Evolutionary conservation across 345 rosid genomes (phyloP), one percentile per base, ranked within the genome.

Genomic region (Eucalyptus cloeziana): DNA sequence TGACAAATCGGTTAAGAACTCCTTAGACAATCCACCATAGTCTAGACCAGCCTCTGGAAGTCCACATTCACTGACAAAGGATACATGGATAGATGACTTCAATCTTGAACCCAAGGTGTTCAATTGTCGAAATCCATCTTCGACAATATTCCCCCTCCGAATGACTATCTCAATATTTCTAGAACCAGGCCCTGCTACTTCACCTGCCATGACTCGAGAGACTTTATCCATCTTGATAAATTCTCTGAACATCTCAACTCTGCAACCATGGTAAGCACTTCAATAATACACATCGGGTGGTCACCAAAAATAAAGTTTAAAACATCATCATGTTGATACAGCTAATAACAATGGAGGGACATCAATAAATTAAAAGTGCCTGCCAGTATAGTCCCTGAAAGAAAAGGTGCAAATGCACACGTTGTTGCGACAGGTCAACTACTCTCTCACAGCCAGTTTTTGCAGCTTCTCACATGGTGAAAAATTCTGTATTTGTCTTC

Each of bases 21-120:
- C 99, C 90, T 97, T 97, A 37, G 99, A 97, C 90, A 96, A 93
- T 87, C 99, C 99, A 89, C 99, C 99, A 92, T 96, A 96, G 93
- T 97, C 99, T 89, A 97, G 94, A 91, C 99, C 99, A 88, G 99
- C 99, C 94, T 97, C 99, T 67, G 96, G 98, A 93, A 96, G 96
- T 91, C 99, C 99, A 93, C 94, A 94, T 89, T 97, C 99, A 91
- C 98, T 97, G 88, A 97, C 97, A 95, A 97, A 97, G 25, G 99
- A 97, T 88, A 97, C 99, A 86, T 96, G 97, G 91, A 96, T 96
- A 40, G 99, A 94, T 51, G 98, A 95, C 92, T 97, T 97, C 93
- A 97, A 92, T 95, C 94, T 94, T 90, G 97, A 93, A 58, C 99
- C 98, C 64, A 97, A 96, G 58, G 94, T 91, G 92, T 96, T 96